Evolutionary conservation across 352 stramenopile genomes (phyloP), one percentile per base, ranked within the genome.

Genomic region (Phytopythium oedochilum): DNA sequence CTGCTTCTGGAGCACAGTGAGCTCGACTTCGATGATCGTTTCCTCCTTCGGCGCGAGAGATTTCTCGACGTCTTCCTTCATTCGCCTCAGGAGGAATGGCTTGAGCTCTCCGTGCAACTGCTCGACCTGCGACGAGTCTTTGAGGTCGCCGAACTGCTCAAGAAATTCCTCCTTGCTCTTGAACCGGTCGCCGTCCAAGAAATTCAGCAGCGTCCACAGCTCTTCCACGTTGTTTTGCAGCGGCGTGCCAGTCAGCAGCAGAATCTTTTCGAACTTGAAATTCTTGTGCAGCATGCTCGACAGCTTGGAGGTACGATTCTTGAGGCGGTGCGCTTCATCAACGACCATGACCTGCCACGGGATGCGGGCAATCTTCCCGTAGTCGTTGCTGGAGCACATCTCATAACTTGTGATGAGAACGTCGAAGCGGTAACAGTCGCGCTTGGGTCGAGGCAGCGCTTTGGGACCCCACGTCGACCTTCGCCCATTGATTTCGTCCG

Each of bases 351-450:
- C 71, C 61, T 96, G 86, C 96, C 98, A 99, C 45, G 89, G 61
- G 20, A 94, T 80, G 50, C 96, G 83, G 48, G 86, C 86, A 54
- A 99, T 81, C 45, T 98, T 93, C 39, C 70, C 77, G n/a, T 97
- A 83, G 55, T 99, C 95, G 46, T 92, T 94, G 35, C 97, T 93
- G 23, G 79, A 88, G 9, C 98, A 89, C 70, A 98, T 99, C 66
- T 99, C 98, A 70, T 98, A 99, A 2, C 97, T 99, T 20, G 98
- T 99, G 34, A 99, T 97, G 14, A 99, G 72, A 23, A 99, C 96
- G 66, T 99, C 97, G 71, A 99, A 99, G 18, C 96, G 84, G 58
- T 94, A 89, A 55, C 85, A 86, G 22, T 78, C 73, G 20, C 70
- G 64, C 53, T 81, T 83, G 11, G 70, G 53, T 29, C 66, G 66